Evolutionary conservation across 495 filamentous ascomycete genomes (phyloP), one percentile per base, ranked within the genome.

Genomic region (Penicillium crystallinum): DNA sequence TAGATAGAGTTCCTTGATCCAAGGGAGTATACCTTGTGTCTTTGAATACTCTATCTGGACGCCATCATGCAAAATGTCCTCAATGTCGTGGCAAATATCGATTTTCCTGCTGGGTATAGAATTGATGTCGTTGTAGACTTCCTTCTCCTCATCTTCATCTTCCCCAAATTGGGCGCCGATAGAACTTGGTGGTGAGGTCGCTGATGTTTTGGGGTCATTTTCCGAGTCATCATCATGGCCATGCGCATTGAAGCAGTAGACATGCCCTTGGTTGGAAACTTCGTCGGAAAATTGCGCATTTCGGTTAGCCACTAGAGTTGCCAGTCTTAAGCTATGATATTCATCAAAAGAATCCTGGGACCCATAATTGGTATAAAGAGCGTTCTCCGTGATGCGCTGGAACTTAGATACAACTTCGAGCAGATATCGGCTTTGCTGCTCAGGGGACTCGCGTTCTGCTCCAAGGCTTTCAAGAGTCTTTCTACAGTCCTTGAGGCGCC

Each of bases 371-470:
- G 73, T 69, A 19, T 57, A 57, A 0, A 81, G 62, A 0, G 73
- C 77, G 1, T 64, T 46, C 3, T 59, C n/a, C 0, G 66, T 66
- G 2, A 80, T 55, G 0, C 55, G 36, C 29, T 81, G 72, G 41
- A 81, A 83, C 4, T 43, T 41, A 4, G 64, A 61, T 0, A 74
- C 63, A 33, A 81, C 59, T 6, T 63, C 60, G 8, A 72, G 58
- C 10, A 84, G 69, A 49, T 66, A 78, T 6, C 45, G 60, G 4
- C 56, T 53, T 52, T 83, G 78, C 44, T 80, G 64, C 3, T 72
- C 59, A 19, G 56, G 33, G 0, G 70, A 72, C 35, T 66, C 59
- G 0, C 81, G 62, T 7, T 74, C 61, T 0, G 62, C 62, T 0
- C 83, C 81, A 52, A 86, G 64, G 5, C 29, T 49, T 2, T 70